These are phyloP conservation scores for Choiromyces venosus DNA, from an alignment of 495 filamentous ascomycete species.

Conservation along the genomic window DNA sequence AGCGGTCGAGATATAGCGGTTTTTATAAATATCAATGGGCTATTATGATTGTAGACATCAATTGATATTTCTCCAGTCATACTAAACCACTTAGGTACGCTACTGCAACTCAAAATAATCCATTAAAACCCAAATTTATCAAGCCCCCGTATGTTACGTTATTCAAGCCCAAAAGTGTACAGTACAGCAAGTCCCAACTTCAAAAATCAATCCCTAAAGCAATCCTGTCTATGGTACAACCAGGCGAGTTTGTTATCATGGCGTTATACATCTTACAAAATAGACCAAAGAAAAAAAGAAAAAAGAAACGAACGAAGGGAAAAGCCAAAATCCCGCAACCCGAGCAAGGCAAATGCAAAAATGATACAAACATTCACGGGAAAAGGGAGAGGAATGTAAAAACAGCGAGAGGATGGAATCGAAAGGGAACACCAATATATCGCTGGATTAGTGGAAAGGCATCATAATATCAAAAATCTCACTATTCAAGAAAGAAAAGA, in stretches of 20 bases:
- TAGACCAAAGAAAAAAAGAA: not conserved
- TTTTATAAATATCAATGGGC: not conserved
- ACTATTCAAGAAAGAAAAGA: conserved; percentile 8
- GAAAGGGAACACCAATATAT: not conserved
- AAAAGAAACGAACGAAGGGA: not conserved
- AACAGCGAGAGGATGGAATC: not conserved
- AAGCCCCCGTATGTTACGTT: not conserved
- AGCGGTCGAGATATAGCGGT: not conserved
- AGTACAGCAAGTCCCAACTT: not conserved
- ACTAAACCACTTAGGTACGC: not conserved
- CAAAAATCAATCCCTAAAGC: not conserved
- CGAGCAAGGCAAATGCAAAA: conserved; percentile 1
- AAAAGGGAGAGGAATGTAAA: not conserved
- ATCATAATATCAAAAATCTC: conserved; percentile 11
- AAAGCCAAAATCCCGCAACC: not conserved
- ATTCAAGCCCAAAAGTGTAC: not conserved
- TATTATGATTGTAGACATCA: too few relatives aligned
- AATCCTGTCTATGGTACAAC: not conserved
- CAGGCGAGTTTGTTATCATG: not conserved
- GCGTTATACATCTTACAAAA: not conserved
- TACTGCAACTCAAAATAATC: not conserved
- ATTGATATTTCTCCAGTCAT: too few relatives aligned
- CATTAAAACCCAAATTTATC: not conserved
- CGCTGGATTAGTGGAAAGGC: not conserved
- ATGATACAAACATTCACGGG: not conserved